Evolutionary conservation across 2,329 filamentous ascomycete genomes (phyloP).

Genomic region (Diaporthe sp.): DNA sequence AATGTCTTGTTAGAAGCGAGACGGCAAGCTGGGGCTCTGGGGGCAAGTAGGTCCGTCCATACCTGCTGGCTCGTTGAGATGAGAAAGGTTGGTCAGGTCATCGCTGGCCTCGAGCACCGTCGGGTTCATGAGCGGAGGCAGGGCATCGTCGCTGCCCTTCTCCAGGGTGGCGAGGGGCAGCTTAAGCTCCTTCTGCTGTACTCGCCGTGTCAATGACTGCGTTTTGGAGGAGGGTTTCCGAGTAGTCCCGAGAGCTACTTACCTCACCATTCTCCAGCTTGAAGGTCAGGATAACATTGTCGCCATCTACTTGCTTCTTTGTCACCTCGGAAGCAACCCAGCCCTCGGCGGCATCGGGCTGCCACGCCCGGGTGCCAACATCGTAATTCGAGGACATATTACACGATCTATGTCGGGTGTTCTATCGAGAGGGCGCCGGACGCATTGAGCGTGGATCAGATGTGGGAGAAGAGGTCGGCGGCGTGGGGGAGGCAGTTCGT

Average conservation of each 20-base stretch:
- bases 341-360: constrained; percentile 94
- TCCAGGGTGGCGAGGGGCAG: constrained; percentile 81
- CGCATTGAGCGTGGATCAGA: constrained; percentile 28
- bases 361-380: constrained; percentile 97
- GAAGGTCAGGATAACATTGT: constrained; percentile 90
- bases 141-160: constrained; percentile 78
- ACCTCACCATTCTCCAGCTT: constrained; percentile 94
- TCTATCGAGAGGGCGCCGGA: constrained; percentile 12
- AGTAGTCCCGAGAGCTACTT: constrained; percentile 40
- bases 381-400: constrained; percentile 94
- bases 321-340: constrained; percentile 97
- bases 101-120: constrained; percentile 98
- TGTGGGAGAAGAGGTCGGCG: background rate
- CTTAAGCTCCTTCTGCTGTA: constrained; percentile 81
- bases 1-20: constrained; percentile 37
- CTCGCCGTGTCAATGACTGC: constrained; percentile 26
- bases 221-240: background rate
- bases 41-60: constrained; percentile 49
- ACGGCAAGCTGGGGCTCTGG: background rate
- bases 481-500: constrained; percentile 28
- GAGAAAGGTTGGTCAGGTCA: constrained; percentile 95
- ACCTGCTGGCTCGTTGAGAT: constrained; percentile 98
- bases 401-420: constrained; percentile 26
- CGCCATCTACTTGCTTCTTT: constrained; percentile 84
- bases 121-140: constrained; percentile 97